Evolutionary conservation across 139 green algal genomes (phyloP), one percentile per base, ranked within the genome.

Genomic region (Nannochloris sp.): DNA sequence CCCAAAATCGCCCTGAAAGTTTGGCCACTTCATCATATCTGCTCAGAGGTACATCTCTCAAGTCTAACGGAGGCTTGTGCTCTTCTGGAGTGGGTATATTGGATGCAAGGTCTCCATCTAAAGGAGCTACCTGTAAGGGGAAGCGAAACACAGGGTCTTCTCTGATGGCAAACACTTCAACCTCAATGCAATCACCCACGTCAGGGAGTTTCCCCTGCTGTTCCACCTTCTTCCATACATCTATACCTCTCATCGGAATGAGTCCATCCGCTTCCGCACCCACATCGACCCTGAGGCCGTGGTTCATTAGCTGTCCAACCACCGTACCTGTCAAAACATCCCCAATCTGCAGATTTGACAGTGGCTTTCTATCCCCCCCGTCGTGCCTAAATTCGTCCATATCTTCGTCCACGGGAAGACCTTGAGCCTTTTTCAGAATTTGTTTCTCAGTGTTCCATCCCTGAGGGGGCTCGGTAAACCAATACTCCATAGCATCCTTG

Each of bases 401-500:
- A 12, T 29, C 20, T 29, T 31, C 44, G 9, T 26, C n/a, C 8
- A 44, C 23, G 6, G 48, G 43, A 33, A 44, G 25, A 17, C 50
- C 25, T 17, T 45, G 25, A 20, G 28, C 14, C 43, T 67, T 71
- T 23, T 65, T 64, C 51, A 73, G 48, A 20, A 49, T 46, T 31
- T n/a, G 23, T 50, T 65, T 63, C 40, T 73, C 69, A 3, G 17
- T 59, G 10, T 57, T 30, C 72, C 72, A 79, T 10, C 67, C 72
- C 8, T 37, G 59, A 66, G 58, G 26, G 40, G 72, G 72, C 49
- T 79, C 72, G 3, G 57, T 70, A 56, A 79, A 79, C 72, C 72
- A 79, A 40, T 69, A 79, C 8, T 69, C 10, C n/a, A 56, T 49
- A 6, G 70, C 72, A 29, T 70, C 69, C 1, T 44, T 37, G 40